Evolutionary conservation across 345 rosid species (phyloP).

Genomic region (Anacardium occidentale): DNA sequence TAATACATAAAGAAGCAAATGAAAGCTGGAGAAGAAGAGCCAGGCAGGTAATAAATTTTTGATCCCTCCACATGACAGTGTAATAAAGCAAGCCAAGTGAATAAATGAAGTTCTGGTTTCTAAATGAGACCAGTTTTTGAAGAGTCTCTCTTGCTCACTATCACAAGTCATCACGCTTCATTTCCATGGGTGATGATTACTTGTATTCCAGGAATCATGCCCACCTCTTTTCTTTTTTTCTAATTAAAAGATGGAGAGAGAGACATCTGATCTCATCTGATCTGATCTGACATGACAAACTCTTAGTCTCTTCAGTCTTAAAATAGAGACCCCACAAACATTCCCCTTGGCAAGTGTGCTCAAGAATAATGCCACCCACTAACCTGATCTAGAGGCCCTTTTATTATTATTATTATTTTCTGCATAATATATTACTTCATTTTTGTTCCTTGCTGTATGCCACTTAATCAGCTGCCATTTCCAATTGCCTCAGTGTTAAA

Average conservation of each 20-base stretch:
- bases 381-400: constrained; percentile 4
- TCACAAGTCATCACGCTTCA: neutral
- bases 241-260: constrained; percentile 23
- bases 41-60: constrained; percentile 46
- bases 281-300: constrained; percentile 31
- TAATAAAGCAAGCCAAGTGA: neutral
- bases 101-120: constrained; percentile 17
- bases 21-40: neutral
- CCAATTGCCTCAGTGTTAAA: constrained; percentile 22
- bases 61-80: constrained; percentile 19
- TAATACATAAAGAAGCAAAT: neutral
- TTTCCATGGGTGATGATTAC: constrained; percentile 25
- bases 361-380: constrained; percentile 57
- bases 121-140: constrained; percentile 23
- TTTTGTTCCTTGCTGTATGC: constrained; percentile 41
- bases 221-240: neutral
- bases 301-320: constrained; percentile 22
- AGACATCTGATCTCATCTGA: constrained; percentile 14
- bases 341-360: constrained; percentile 66
- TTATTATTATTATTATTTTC: neutral
- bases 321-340: constrained; percentile 52
- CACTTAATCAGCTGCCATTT: constrained; percentile 29
- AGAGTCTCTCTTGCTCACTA: neutral
- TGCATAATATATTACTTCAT: constrained; percentile 3
- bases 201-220: constrained; percentile 31